Evolutionary conservation across 2,329 filamentous ascomycete genomes (phyloP).

Genomic region (Venturia nashicola): DNA sequence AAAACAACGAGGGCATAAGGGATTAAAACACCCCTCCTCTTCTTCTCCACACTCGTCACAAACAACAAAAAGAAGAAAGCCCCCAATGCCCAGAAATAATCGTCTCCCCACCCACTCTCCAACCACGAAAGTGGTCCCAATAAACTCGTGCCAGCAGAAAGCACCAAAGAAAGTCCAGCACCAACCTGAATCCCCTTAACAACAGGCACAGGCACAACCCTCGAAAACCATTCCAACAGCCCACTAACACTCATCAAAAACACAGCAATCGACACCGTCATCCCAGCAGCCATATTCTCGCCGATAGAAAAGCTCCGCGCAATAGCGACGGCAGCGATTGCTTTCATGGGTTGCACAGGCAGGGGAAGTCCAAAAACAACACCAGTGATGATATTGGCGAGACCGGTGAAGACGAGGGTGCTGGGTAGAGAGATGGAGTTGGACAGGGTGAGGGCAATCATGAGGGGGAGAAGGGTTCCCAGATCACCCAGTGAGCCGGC

Average conservation of each 20-base stretch:
- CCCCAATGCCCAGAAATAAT: slow-evolving; percentile 61
- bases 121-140: slow-evolving; percentile 59
- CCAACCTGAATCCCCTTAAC: slow-evolving; percentile 93
- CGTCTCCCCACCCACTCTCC: slow-evolving; percentile 56
- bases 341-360: slow-evolving; percentile 83
- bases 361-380: slow-evolving; percentile 75
- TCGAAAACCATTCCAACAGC: slow-evolving; percentile 47
- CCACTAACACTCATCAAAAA: slow-evolving; percentile 69
- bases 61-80: slow-evolving; percentile 60
- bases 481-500: slow-evolving; percentile 83
- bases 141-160: slow-evolving; percentile 61
- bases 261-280: slow-evolving; percentile 63
- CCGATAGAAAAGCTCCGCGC: slow-evolving; percentile 51
- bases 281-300: slow-evolving; percentile 70
- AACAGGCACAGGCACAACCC: slow-evolving; percentile 70
- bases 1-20: slow-evolving; percentile 73
- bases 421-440: slow-evolving; percentile 68
- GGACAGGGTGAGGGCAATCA: slow-evolving; percentile 72
- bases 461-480: slow-evolving; percentile 77
- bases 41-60: slow-evolving; percentile 33
- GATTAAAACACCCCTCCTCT: slow-evolving; percentile 30
- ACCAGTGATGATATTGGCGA: slow-evolving; percentile 78
- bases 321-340: slow-evolving; percentile 85
- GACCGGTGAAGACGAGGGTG: slow-evolving; percentile 77
- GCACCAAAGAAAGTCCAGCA: slow-evolving; percentile 70